phyloP scores from a whole-genome alignment of 768 basidiomycete species.

The Amanita phalloides region DNA sequence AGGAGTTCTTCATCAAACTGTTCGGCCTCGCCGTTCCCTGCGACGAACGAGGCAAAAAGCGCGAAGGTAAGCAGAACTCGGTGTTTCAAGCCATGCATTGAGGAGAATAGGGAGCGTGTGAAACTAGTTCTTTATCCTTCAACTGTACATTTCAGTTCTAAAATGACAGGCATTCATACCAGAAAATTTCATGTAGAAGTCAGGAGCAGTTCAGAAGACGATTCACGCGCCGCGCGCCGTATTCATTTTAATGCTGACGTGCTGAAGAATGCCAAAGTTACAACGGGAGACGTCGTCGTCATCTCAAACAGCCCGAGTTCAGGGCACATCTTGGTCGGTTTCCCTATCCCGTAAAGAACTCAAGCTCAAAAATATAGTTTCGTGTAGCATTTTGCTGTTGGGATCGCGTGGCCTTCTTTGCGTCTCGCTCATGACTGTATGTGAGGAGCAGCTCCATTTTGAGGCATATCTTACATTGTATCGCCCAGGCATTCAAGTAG shows the following conservation, averaged over 20 bases:
- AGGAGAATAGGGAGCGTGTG: neutral
- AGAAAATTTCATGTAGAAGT: constrained; percentile 31
- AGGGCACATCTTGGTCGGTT: constrained; percentile 16
- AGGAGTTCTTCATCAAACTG: constrained; percentile 36
- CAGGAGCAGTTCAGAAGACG: constrained; percentile 21
- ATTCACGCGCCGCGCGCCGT: constrained; percentile 13
- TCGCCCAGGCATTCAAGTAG: constrained; percentile 40
- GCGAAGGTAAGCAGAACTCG: constrained; percentile 8
- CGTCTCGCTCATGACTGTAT: constrained; percentile 50
- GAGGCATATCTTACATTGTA: neutral
- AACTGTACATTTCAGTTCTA: too few relatives aligned
- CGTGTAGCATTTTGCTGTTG: constrained; percentile 51
- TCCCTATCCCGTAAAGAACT: neutral
- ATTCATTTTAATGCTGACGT: too few relatives aligned
- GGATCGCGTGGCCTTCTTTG: constrained; percentile 66
- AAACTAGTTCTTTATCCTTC: too few relatives aligned
- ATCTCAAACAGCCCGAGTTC: constrained; percentile 19
- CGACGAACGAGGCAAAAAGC: constrained; percentile 11
- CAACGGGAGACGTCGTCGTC: too few relatives aligned
- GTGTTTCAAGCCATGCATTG: neutral
- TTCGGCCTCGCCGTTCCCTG: constrained; percentile 21
- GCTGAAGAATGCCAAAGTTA: neutral
- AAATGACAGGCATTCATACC: constrained; percentile 1
- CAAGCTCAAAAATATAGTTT: constrained; percentile 8
- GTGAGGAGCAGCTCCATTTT: constrained; percentile 15